Evolutionary conservation across 164 flowering plant species (phyloP).

Genomic region (Berberis vulgaris): DNA sequence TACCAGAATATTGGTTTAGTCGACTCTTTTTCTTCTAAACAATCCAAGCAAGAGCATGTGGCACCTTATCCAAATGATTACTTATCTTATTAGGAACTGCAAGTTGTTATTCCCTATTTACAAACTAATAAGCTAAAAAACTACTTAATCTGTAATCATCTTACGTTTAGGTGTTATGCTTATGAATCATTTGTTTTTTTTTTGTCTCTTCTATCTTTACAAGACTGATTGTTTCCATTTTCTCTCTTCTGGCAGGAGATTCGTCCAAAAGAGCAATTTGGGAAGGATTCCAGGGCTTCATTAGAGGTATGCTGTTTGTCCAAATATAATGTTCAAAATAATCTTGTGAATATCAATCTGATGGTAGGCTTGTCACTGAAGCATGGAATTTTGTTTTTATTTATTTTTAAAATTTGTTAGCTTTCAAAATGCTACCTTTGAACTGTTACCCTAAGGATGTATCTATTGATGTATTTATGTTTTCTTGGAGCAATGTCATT

Average conservation of each 20-base stretch:
- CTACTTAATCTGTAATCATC: no score
- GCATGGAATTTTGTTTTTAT: background rate
- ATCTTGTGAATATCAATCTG: background rate
- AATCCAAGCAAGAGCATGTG: no score
- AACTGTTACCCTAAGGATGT: no score
- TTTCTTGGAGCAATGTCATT: no score
- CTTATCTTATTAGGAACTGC: no score
- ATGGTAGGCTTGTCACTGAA: no score
- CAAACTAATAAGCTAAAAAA: no score
- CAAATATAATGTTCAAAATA: background rate
- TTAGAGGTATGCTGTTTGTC: slow-evolving; percentile 36
- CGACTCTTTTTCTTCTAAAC: no score
- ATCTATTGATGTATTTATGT: no score
- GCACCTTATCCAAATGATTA: no score
- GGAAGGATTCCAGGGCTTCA: slow-evolving; percentile 27
- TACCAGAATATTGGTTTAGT: no score
- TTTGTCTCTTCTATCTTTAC: background rate
- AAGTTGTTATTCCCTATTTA: no score
- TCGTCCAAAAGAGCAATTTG: slow-evolving; percentile 31
- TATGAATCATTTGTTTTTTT: background rate
- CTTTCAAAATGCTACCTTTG: background rate
- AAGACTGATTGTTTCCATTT: background rate
- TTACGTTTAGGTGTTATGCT: background rate
- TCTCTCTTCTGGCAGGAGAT: slow-evolving; percentile 31
- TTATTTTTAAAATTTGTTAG: background rate